A percentile compares a stretch with the other conserved stretches of the same genome.
Evolutionary conservation across 441 rosid species (phyloP).

Genomic region (Bruguiera hainesii): DNA sequence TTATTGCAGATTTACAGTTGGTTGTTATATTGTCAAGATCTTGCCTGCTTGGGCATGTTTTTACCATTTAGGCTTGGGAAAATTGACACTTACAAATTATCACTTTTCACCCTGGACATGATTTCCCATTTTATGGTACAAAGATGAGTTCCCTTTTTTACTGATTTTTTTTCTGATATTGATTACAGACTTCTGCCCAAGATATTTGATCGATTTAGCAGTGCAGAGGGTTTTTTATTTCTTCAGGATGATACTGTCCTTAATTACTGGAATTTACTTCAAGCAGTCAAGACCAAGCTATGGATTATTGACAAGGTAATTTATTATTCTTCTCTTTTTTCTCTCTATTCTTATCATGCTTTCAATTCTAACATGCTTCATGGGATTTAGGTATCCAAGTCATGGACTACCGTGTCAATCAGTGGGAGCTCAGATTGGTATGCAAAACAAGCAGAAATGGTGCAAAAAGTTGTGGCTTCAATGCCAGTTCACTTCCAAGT

Average conservation of each 20-base stretch:
- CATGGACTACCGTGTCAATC: constrained; percentile 58
- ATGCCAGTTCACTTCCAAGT: constrained; percentile 94
- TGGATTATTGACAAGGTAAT: constrained; percentile 83
- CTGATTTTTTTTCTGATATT: constrained; percentile 17
- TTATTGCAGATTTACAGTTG: constrained; percentile 12
- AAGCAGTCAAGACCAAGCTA: constrained; percentile 78
- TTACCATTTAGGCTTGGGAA: constrained; percentile 10
- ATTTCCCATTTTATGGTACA: neutral
- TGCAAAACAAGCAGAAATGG: constrained; percentile 62
- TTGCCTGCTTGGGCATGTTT: constrained; percentile 2
- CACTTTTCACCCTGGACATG: neutral
- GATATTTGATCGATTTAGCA: constrained; percentile 57
- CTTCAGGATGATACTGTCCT: constrained; percentile 87
- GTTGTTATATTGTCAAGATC: constrained; percentile 18
- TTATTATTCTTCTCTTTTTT: neutral
- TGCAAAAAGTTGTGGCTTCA: constrained; percentile 51
- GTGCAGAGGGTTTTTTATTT: constrained; percentile 87
- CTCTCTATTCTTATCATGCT: neutral
- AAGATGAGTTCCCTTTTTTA: constrained; percentile 10
- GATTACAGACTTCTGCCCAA: constrained; percentile 66
- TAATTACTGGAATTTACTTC: constrained; percentile 90
- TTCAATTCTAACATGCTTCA: neutral
- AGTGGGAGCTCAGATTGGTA: constrained; percentile 63
- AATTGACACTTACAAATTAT: constrained; percentile 8
- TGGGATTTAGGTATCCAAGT: constrained; percentile 56